phyloP scores from a whole-genome alignment of 148 eudicot genomes.

The Vaccinium corymbosum region DNA sequence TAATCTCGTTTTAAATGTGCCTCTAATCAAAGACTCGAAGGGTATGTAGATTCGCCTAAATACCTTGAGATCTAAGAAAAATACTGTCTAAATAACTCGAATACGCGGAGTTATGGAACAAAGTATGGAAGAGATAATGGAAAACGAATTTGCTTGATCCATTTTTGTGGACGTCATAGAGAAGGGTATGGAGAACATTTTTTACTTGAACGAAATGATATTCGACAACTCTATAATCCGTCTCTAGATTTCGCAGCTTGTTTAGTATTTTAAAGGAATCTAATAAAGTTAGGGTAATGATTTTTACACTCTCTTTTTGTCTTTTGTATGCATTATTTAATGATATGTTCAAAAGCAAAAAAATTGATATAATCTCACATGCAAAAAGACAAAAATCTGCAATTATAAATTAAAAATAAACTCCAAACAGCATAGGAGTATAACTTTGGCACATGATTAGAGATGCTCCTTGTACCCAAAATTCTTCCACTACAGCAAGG shows the following conservation, averaged over 20 bases:
- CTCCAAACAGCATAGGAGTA: too few relatives aligned
- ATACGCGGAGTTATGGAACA: too few relatives aligned
- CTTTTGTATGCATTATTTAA: not conserved
- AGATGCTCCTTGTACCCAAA: not conserved
- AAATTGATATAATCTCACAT: not conserved
- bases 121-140: not conserved
- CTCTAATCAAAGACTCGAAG: too few relatives aligned
- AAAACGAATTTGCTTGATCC: not conserved
- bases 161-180: not conserved
- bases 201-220: not conserved
- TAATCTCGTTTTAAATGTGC: too few relatives aligned
- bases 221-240: not conserved
- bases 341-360: not conserved
- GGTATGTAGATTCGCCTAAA: too few relatives aligned
- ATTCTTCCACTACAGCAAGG: not conserved
- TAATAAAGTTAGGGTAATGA: too few relatives aligned
- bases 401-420: too few relatives aligned
- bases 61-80: too few relatives aligned
- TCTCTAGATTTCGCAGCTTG: not conserved
- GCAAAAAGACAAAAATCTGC: not conserved
- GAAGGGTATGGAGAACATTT: not conserved
- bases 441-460: not conserved
- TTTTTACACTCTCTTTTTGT: not conserved
- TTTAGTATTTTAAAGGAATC: too few relatives aligned
- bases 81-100: too few relatives aligned